A percentile compares a stretch with the other conserved stretches of the same genome.
These are phyloP conservation scores for Spencermartinsiella ligniputridi DNA, from an alignment of 1,139 yeast genomes.

Conservation along the genomic window DNA sequence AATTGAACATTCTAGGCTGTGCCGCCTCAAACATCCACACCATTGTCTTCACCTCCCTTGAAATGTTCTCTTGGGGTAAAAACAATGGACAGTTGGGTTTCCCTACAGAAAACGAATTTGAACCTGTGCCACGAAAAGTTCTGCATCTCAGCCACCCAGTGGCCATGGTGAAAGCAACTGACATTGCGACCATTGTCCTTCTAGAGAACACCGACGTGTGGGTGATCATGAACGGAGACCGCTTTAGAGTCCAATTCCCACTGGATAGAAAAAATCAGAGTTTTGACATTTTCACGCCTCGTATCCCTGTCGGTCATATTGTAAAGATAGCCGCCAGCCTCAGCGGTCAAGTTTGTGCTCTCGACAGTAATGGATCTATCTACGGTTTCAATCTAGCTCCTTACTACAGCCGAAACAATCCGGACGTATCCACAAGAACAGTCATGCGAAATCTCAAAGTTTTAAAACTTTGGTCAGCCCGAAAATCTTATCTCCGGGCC, in stretches of 20 bases:
- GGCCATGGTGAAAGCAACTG: slow-evolving; percentile 61
- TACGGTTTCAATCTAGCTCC: slow-evolving; percentile 25
- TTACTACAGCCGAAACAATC: slow-evolving; percentile 5
- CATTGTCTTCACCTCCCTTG: slow-evolving; percentile 51
- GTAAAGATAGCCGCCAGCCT: slow-evolving; percentile 22
- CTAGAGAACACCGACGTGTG: slow-evolving; percentile 58
- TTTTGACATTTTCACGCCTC: slow-evolving; percentile 20
- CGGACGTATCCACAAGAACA: slow-evolving; percentile 9
- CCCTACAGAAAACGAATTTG: slow-evolving; percentile 14
- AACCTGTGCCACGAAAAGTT: slow-evolving; percentile 40
- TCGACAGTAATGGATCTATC: slow-evolving; percentile 32
- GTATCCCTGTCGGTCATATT: slow-evolving; percentile 11
- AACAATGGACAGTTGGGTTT: slow-evolving; percentile 83
- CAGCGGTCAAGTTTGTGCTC: slow-evolving; percentile 28
- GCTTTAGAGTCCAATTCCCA: slow-evolving; percentile 42
- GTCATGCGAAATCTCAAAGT: slow-evolving; percentile 18
- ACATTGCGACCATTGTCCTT: slow-evolving; percentile 64
- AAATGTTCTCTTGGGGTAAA: slow-evolving; percentile 71
- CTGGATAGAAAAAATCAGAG: slow-evolving; percentile 13
- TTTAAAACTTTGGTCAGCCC: slow-evolving; percentile 34
- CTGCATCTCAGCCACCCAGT: slow-evolving; percentile 45
- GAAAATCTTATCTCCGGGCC: slow-evolving; percentile 27
- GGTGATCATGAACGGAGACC: slow-evolving; percentile 56
- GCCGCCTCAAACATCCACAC: slow-evolving; percentile 73
- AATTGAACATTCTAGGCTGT: slow-evolving; percentile 45